These are phyloP conservation scores for Isoetes taiwanensis DNA, from an alignment of 75 land plant genomes.

Conservation along the genomic window DNA sequence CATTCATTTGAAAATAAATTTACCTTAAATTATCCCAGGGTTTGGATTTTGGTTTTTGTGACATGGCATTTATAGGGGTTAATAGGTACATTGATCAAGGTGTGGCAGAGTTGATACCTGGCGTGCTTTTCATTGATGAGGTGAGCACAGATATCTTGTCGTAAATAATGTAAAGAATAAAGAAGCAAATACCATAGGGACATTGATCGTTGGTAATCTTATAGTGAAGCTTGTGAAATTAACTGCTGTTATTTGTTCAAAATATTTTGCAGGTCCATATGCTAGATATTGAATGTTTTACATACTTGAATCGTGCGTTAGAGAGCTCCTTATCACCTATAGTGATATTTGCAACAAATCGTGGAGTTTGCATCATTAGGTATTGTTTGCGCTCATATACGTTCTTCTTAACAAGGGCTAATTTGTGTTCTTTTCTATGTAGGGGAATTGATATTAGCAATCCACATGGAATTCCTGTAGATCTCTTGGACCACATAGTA, in stretches of 20 bases:
- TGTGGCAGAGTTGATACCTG: conserved; percentile 96
- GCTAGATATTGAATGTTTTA: conserved; percentile 98
- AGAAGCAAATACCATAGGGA: no score
- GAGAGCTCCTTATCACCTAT: conserved; percentile 93
- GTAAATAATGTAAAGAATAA: no score
- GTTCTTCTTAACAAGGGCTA: no score
- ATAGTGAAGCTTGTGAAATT: no score
- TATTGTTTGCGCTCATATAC: conserved; percentile 26
- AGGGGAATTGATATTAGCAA: conserved; percentile 92
- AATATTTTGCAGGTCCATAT: conserved; percentile 68
- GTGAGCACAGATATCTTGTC: conserved; percentile 17
- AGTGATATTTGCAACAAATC: conserved; percentile 94
- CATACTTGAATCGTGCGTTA: conserved; percentile 90
- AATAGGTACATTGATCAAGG: conserved; percentile 94
- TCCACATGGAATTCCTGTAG: conserved; percentile 97
- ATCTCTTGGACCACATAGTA: conserved; percentile 75
- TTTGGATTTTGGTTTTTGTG: no score
- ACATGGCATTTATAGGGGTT: no score
- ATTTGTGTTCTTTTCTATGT: no score
- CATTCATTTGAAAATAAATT: no score
- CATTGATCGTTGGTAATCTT: no score
- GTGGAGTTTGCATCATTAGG: conserved; percentile 87
- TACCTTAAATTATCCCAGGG: no score
- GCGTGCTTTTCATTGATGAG: conserved; percentile 97
- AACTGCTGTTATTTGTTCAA: no score